Evolutionary conservation across 31 red algal genomes (phyloP), one percentile per base, ranked within the genome.

Genomic region (Bonnemaisonia californica): DNA sequence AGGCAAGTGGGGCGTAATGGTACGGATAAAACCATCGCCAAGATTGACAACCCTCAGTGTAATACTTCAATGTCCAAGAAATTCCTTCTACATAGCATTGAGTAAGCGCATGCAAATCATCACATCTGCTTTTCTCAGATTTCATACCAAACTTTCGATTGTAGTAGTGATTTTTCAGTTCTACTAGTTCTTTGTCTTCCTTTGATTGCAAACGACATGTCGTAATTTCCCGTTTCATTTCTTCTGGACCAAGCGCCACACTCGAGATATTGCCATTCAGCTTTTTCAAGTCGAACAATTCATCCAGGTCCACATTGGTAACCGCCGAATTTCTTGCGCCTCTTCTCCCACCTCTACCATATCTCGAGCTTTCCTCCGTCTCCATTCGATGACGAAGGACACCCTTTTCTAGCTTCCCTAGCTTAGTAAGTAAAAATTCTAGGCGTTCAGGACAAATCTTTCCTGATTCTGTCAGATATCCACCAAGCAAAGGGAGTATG

Each of bases 11-110:
- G 45, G 96, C 92, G 73, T 98, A 98, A 79, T 98, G 92, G 54
- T 79, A 98, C 24, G 96, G 96, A 80, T 91, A 98, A 69, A 81
- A 98, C 96, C 96, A 98, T 54, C 88, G 81, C 96, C 96, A 98
- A 56, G 71, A 66, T 29, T 76, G 81, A 69, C 88, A 91, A 1
- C 96, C 96, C 40, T 95, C 84, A 40, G 64, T 89, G 58, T 98
- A 98, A 76, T 98, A 98, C 63, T 81, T 78, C 57, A 95, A 74
- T 34, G 84, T 89, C 96, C 96, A 98, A 55, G 82, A 72, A 51
- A 98, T 72, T 18, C 92, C 93, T 69, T 93, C 85, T 11, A 98
- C 78, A 68, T 95, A 98, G 4, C 78, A 35, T 19, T 60, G 29
- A 40, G 79, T 60, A 26, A 98, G 54, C 0, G 31, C 33, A 21